Evolutionary conservation across 2,329 filamentous ascomycete genomes (phyloP), one percentile per base, ranked within the genome.

Genomic region (Aspergillus sp.): DNA sequence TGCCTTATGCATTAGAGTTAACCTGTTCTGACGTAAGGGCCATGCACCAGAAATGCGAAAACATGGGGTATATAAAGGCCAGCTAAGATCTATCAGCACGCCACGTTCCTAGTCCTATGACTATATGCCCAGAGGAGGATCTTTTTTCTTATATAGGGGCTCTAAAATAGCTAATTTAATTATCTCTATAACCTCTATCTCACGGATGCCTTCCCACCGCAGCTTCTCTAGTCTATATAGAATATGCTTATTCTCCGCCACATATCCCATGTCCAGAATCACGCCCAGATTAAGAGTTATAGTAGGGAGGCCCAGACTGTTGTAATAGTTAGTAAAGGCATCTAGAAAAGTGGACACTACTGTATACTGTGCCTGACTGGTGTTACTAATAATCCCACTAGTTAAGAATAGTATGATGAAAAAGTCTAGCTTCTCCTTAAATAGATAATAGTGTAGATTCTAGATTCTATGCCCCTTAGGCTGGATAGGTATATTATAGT

Each of bases 381-480:
- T 46, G 39, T 69, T 68, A 5, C 74, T 73, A 4, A 71, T 52
- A n/a, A 75, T 53, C 5, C 64, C 63, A 35, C 65, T 60, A 1
- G 61, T 47, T 4, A 67, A 70, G 1, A 64, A 65, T 3, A 69
- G 53, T 40, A 65, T 54, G 43, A 68, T 49, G 49, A 71, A 70
- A 48, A 70, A 68, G 34, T 67, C 59, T 8, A 70, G 50, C 32
- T 62, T 44, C 8, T 40, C 34, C 7, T 46, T n/a, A 29, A 37
- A 50, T 7, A 59, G 39, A n/a, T 44, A 34, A 7, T 48, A n/a
- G 43, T 66, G 57, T 8, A 68, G 54, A 43, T 67, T 65, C 50
- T 53, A 57, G 1, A 59, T 55, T 8, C 61, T 66, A 8, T 54
- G 41, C 6, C 65, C 57, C 45, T 74, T 75, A 1, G 68, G 63